A percentile compares a stretch with the other conserved stretches of the same genome.
These are phyloP conservation scores for Auricularia auricula-judae DNA, from an alignment of 768 basidiomycete genomes.

Conservation along the genomic window DNA sequence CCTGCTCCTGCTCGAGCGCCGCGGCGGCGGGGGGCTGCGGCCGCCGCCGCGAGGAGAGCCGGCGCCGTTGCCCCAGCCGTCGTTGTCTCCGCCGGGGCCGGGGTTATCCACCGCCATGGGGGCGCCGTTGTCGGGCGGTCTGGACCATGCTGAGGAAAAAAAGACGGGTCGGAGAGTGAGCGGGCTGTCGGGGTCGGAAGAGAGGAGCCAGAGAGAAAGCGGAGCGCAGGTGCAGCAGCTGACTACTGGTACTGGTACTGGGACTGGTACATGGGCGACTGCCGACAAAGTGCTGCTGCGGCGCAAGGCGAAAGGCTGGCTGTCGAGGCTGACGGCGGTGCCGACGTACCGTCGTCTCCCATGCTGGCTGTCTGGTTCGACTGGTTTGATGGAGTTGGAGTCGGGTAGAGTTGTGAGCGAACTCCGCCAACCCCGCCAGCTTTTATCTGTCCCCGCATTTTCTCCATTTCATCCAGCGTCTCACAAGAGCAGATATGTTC, in stretches of 20 bases:
- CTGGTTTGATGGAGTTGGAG: background rate
- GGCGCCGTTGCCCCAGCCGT: conserved; percentile 16
- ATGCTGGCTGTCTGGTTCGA: background rate
- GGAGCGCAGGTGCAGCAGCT: conserved; percentile 1
- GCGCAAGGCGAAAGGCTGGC: conserved; percentile 1
- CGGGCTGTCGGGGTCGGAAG: conserved; percentile 5
- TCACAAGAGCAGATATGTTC: too few species aligned
- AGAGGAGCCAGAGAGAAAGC: conserved; percentile 4
- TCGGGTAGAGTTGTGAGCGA: background rate
- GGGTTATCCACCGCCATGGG: conserved; percentile 44
- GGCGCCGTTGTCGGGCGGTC: conserved; percentile 47
- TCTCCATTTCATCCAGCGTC: too few species aligned
- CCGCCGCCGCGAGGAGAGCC: conserved; percentile 35
- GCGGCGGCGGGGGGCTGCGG: conserved; percentile 36
- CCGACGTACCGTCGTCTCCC: conserved; percentile 10
- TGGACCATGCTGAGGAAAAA: conserved; percentile 21
- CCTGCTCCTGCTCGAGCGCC: conserved; percentile 68
- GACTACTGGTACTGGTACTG: conserved; percentile 4
- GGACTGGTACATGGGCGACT: background rate
- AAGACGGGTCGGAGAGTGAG: conserved; percentile 2
- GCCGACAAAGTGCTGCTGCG: background rate
- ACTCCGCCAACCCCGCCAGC: background rate
- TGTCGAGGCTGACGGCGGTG: conserved; percentile 5
- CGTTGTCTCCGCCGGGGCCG: conserved; percentile 31
- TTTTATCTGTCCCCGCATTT: too few species aligned